Evolutionary conservation across 106 monocot species (phyloP).

Genomic region (Vanilla planifolia): DNA sequence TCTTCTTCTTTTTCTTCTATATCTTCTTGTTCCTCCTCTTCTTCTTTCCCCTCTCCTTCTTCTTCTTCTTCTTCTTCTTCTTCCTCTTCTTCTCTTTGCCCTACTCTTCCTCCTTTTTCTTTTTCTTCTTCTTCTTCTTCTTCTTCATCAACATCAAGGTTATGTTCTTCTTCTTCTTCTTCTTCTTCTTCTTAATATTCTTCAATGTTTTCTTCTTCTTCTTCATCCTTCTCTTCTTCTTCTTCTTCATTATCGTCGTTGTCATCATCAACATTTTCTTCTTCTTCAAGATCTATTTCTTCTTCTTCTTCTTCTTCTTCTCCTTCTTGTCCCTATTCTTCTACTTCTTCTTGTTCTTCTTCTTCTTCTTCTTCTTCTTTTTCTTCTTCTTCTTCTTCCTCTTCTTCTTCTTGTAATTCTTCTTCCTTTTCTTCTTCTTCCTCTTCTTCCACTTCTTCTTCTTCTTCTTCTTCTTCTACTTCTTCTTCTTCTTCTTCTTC

Average conservation of each 20-base stretch:
- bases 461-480: not conserved
- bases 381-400: not conserved
- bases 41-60: too few species aligned
- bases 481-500: not conserved
- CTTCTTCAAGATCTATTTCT: too few species aligned
- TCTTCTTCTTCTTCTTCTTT: not conserved
- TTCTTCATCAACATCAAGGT: not conserved
- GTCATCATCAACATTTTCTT: not conserved
- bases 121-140: not conserved
- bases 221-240: too few species aligned
- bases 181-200: too few species aligned
- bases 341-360: too few species aligned
- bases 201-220: too few species aligned
- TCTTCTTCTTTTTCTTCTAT: not conserved
- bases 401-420: too few species aligned
- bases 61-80: too few species aligned
- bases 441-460: not conserved
- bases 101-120: too few species aligned
- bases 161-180: too few species aligned
- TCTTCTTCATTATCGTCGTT: not conserved
- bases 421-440: not conserved
- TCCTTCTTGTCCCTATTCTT: too few species aligned
- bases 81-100: not conserved
- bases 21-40: not conserved
- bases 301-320: too few species aligned